Base-by-base conservation (phyloP, 257 asterid genomes). In the Nicotiana knightiana region DNA sequence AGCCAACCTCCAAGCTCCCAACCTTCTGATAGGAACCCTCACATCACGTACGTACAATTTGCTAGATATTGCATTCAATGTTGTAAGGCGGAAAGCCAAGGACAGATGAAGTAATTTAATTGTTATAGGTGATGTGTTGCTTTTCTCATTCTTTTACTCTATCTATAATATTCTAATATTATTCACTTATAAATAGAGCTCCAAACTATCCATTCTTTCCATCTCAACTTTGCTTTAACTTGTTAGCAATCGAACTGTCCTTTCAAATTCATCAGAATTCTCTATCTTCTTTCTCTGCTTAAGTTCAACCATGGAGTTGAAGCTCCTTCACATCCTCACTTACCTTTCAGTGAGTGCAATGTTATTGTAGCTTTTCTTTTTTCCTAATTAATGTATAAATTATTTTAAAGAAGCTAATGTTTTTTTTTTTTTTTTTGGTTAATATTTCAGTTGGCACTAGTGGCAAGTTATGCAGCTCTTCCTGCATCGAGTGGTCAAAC, bases 281-380 rank as follows among this genome's bases (percentile, higher is more conserved):
- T 65, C 78, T 73, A 76, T 76, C 59, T 59, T 28, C 43, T 37
- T 26, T 54, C 64, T 35, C 6, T 35, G 32, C 37, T 28, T 37
- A 82, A 46, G 43, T 35, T 51, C 33, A 10, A 58, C 9, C 9
- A 93, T 91, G 98, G 93, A 86, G 71, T 85, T 84, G 85, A 90
- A 87, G 91, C 79, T 89, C 81, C 89, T 85, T n/a, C 84, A 80
- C 46, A 8, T 88, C 64, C 79, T 91, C 26, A 83, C 92, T 32
- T 82, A 89, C 84, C 91, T 95, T 88, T 89, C 88, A 6, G 99
- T 95, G 77, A 92, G 99, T 91, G 46, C 43, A 71, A 43, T 24
- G 4, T 37, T 78, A 33, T 59, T 28, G 30, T 28, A 28, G 30
- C 30, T 28, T 28, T 28, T 28, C 30, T 1, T 78, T 21, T 5